A percentile compares a stretch with the other conserved stretches of the same genome.
Evolutionary conservation across 768 basidiomycete genomes (phyloP).

Genomic region (Rhodotorula diobovata): DNA sequence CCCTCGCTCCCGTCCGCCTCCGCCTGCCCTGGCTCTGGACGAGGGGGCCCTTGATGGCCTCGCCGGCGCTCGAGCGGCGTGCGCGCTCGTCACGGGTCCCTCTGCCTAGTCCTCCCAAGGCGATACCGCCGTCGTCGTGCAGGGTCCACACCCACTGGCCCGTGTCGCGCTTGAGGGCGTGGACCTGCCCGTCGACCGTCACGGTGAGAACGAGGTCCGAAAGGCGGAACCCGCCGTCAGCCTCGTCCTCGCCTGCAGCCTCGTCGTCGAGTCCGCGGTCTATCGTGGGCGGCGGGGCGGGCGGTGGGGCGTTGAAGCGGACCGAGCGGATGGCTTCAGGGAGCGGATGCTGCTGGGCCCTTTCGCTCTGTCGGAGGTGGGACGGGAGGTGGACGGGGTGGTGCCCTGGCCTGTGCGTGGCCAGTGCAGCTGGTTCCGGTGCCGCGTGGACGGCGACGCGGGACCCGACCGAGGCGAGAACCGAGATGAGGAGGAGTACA

Average conservation of each 20-base stretch:
- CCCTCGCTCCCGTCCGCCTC: conserved; percentile 45
- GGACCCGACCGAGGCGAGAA: background rate
- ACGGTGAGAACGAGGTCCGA: conserved; percentile 85
- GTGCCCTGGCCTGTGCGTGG: background rate
- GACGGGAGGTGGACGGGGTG: conserved; percentile 3
- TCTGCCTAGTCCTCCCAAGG: conserved; percentile 19
- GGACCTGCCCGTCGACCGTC: conserved; percentile 89
- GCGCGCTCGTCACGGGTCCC: conserved; percentile 35
- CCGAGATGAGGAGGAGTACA: conserved; percentile 7
- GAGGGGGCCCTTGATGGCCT: conserved; percentile 32
- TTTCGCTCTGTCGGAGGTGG: conserved; percentile 8
- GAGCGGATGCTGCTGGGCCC: background rate
- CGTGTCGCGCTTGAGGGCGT: conserved; percentile 81
- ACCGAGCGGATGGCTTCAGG: conserved; percentile 17
- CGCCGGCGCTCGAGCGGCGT: conserved; percentile 34
- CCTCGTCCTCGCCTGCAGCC: background rate
- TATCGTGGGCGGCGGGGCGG: background rate
- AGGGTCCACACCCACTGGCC: conserved; percentile 85
- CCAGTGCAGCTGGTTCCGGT: conserved; percentile 12
- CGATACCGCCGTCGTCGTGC: conserved; percentile 51
- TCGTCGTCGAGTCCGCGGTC: background rate
- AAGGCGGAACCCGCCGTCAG: conserved; percentile 51
- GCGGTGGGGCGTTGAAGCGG: conserved; percentile 26
- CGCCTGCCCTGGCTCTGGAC: conserved; percentile 26
- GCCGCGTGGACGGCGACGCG: background rate